Evolutionary conservation across 2,329 filamentous ascomycete genomes (phyloP), one percentile per base, ranked within the genome.

Genomic region (Scolecobasidium constrictum): DNA sequence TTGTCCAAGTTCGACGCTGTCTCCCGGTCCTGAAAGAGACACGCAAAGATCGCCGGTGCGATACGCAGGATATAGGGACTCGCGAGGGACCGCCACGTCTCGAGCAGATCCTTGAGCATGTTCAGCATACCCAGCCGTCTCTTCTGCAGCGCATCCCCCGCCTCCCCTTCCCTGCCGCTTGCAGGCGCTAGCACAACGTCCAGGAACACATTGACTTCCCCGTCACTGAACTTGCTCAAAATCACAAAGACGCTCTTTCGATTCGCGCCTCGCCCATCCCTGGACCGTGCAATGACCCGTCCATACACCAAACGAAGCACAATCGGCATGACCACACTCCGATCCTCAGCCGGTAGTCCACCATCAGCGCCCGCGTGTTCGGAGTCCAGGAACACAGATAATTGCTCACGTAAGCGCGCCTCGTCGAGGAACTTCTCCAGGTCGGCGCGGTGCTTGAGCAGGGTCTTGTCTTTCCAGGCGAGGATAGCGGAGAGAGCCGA

Each of bases 41-140:
- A 95, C 56, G 87, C 90, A 1, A 96, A 65, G 1, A 93, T 72
- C 1, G 86, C 77, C 52, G 90, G 79, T 48, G 90, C 69, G 4
- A 96, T 69, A 11, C 72, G 73, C 13, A 73, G 66, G 38, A 81
- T 73, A 52, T 84, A 90, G 0, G 78, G 73, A 2, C 70, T 62
- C 42, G 93, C 77, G 42, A 80, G 81, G 4, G 74, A 77, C 42
- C 88, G 86, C 26, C 96, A 73, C 42, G 92, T 86, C 45, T 83
- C 82, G 46, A 96, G 78, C 57, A 96, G 77, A 9, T 90, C 79
- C 46, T 87, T 81, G 39, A 92, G 72, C 86, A 96, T 92, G 56
- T 93, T 94, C 40, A 94, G 66, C 56, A 95, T 78, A 67, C 93
- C 92, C 46, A 92, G 75, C 60, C 95, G 90, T 60, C 88, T 92